Evolutionary conservation across 2,329 filamentous ascomycete species (phyloP).

Genomic region (Calonectria hongkongensis): DNA sequence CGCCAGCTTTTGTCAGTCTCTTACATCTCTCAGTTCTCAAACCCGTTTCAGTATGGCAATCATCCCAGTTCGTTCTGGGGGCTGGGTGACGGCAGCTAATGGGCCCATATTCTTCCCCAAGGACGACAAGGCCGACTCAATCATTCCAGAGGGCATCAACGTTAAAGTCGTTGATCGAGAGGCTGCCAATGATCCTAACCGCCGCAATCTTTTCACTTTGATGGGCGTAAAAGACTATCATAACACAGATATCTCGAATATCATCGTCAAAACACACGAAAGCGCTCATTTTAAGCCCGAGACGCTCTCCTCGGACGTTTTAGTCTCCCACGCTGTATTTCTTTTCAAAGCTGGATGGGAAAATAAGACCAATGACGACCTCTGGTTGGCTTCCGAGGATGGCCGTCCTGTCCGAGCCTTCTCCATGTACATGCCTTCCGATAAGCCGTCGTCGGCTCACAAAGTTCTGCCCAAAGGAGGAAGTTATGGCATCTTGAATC

Average conservation of each 20-base stretch:
- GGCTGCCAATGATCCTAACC: slow-evolving; percentile 20
- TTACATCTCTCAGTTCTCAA: background rate
- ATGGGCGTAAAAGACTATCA: slow-evolving; percentile 20
- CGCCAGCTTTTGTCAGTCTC: slow-evolving; percentile 2
- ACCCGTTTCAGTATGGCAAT: background rate
- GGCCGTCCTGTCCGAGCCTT: background rate
- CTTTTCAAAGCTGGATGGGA: slow-evolving; percentile 2
- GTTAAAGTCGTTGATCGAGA: slow-evolving; percentile 12
- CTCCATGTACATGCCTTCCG: slow-evolving; percentile 31
- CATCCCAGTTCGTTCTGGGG: background rate
- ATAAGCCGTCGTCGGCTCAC: background rate
- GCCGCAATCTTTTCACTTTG: slow-evolving; percentile 12
- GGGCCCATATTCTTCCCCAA: slow-evolving; percentile 7
- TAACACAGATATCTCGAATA: background rate
- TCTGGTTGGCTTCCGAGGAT: slow-evolving; percentile 22
- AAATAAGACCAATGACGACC: background rate
- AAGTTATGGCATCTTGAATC: slow-evolving; percentile 20
- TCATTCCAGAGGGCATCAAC: slow-evolving; percentile 27
- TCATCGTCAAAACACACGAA: slow-evolving; percentile 14
- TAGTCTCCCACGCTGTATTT: slow-evolving; percentile 27
- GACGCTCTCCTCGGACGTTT: background rate
- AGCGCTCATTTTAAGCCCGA: background rate
- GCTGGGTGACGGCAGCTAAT: background rate
- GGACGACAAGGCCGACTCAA: background rate
- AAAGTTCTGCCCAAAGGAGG: slow-evolving; percentile 1